Percentiles rank a stretch among this genome's conserved stretches.
These are phyloP conservation scores for Pelargonium myrrhifolium DNA, from an alignment of 441 rosid genomes.

Conservation along the genomic window DNA sequence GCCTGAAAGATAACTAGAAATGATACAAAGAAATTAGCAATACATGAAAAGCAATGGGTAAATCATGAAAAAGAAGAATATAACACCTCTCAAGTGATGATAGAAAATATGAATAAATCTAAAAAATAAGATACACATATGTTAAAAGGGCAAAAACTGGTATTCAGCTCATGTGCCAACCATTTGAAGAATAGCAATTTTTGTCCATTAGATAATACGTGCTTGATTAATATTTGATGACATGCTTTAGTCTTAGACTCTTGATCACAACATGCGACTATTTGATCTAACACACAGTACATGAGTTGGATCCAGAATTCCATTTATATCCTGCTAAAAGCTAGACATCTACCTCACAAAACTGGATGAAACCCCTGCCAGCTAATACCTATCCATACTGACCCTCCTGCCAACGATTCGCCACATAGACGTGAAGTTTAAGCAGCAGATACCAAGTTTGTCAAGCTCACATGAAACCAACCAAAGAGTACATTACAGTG, in stretches of 20 bases:
- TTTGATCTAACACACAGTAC: no score
- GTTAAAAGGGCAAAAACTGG: not conserved
- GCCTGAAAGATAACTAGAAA: slow-evolving; percentile 44
- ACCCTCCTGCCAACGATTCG: no score
- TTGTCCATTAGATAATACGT: not conserved
- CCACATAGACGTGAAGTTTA: no score
- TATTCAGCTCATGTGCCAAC: not conserved
- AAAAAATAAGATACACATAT: not conserved
- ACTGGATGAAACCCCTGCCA: no score
- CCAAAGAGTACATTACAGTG: no score
- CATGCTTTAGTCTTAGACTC: not conserved
- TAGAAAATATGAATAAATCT: not conserved
- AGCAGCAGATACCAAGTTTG: no score
- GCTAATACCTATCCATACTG: no score
- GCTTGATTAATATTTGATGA: not conserved
- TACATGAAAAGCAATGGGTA: not conserved
- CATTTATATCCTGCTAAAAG: no score
- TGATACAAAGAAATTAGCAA: slow-evolving; percentile 12
- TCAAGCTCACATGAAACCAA: no score
- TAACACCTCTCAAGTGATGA: not conserved
- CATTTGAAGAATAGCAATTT: not conserved
- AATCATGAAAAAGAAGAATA: not conserved
- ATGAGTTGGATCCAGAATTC: no score
- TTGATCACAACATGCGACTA: not conserved
- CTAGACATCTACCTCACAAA: no score